Evolutionary conservation across 768 basidiomycete species (phyloP).

Genomic region (Lactarius hengduanensis): DNA sequence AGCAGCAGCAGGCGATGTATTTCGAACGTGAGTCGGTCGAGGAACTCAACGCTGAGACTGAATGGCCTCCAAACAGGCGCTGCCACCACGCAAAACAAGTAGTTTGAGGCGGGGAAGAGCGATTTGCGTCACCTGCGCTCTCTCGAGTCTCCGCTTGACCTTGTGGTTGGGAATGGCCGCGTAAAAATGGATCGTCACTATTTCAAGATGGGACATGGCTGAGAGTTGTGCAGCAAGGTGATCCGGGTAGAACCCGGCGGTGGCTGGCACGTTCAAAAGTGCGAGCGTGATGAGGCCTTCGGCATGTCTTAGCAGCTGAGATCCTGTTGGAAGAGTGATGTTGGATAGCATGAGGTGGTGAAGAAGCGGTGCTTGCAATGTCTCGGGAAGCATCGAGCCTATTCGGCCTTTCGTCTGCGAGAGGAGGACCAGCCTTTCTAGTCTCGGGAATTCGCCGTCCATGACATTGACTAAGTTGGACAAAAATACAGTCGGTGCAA

Average conservation of each 20-base stretch:
- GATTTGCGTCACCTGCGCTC: not conserved
- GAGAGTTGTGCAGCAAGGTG: not conserved
- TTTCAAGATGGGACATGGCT: conserved; percentile 8
- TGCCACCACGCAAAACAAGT: not conserved
- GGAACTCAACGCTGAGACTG: not conserved
- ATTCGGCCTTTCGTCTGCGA: not conserved
- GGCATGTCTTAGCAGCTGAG: conserved; percentile 2
- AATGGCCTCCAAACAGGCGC: not conserved
- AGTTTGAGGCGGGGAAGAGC: not conserved
- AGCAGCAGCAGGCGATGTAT: not conserved
- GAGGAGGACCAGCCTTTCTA: not conserved
- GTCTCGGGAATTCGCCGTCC: not conserved
- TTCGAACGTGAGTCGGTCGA: not conserved
- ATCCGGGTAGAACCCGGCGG: not conserved
- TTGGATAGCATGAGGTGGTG: not conserved
- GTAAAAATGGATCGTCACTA: not conserved
- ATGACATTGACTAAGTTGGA: not conserved
- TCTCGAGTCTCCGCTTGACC: not conserved
- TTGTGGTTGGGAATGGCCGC: not conserved
- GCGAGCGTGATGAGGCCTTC: not conserved
- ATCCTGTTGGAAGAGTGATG: not conserved
- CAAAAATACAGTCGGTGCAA: not conserved
- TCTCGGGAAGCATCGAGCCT: not conserved
- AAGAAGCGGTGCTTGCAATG: conserved; percentile 1
- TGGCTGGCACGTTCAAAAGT: not conserved